Evolutionary conservation across 352 stramenopile genomes (phyloP).

Genomic region (Globisporangium middletonii): DNA sequence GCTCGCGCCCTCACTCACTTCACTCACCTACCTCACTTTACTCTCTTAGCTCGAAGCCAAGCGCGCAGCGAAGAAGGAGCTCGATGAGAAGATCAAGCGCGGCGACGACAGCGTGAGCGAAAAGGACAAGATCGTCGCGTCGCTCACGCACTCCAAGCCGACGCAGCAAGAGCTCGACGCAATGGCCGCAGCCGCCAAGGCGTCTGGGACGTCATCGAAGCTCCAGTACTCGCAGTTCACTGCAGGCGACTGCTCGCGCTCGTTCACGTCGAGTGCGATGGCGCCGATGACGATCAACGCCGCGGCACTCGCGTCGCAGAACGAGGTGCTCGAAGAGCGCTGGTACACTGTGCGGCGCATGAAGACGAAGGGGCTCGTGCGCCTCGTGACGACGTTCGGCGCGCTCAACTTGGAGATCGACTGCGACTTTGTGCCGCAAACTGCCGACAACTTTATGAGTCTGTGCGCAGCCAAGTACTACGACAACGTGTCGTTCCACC

Average conservation of each 20-base stretch:
- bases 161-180: conserved; percentile 13
- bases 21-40: background rate
- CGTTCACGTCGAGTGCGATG: conserved; percentile 94
- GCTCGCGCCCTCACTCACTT: background rate
- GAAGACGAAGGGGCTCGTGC: conserved; percentile 97
- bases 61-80: conserved; percentile 49
- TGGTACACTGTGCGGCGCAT: conserved; percentile 86
- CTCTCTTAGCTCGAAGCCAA: conserved; percentile 49
- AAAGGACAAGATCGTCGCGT: conserved; percentile 73
- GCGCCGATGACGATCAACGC: conserved; percentile 64
- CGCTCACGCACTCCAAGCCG: conserved; percentile 48
- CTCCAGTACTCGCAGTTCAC: conserved; percentile 85
- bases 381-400: conserved; percentile 91
- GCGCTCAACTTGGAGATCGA: conserved; percentile 95
- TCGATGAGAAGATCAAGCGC: conserved; percentile 58
- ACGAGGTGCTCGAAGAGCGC: conserved; percentile 59
- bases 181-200: conserved; percentile 9
- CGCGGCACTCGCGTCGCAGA: conserved; percentile 39
- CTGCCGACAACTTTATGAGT: conserved; percentile 96
- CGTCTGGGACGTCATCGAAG: conserved; percentile 8
- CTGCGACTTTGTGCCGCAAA: conserved; percentile 95
- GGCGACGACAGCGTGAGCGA: conserved; percentile 54
- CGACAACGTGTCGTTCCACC: conserved; percentile 93
- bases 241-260: conserved; percentile 84
- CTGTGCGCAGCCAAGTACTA: conserved; percentile 93